A percentile compares a stretch with the other conserved stretches of the same genome.
These are phyloP conservation scores for Ettlia oleoabundans DNA, from an alignment of 139 green algal species.

Conservation along the genomic window DNA sequence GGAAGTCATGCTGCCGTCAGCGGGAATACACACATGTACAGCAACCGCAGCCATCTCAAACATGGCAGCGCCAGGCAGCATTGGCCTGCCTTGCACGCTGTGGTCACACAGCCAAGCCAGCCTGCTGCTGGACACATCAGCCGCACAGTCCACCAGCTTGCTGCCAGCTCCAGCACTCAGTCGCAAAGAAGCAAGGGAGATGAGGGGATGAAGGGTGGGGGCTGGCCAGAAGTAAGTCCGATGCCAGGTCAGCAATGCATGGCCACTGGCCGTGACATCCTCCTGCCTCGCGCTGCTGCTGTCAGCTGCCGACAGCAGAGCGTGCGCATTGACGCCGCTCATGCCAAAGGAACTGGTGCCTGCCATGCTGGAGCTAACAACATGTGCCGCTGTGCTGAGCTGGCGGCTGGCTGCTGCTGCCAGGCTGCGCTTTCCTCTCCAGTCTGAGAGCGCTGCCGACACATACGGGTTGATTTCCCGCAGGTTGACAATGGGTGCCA, in stretches of 20 bases:
- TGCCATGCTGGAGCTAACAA: neutral
- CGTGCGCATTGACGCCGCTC: conserved; percentile 55
- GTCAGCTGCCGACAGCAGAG: conserved; percentile 22
- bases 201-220: neutral
- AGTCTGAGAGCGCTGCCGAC: neutral
- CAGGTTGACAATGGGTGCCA: conserved; percentile 66
- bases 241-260: neutral
- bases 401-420: conserved; percentile 10
- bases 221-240: neutral
- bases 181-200: neutral
- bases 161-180: neutral
- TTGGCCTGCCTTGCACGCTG: conserved; percentile 42
- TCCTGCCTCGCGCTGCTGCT: neutral
- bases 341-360: conserved; percentile 53
- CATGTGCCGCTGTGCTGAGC: neutral
- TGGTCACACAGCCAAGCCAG: conserved; percentile 67
- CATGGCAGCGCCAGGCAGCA: conserved; percentile 42
- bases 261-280: neutral
- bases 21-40: neutral
- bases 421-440: neutral
- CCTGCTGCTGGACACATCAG: neutral
- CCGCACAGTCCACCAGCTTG: neutral
- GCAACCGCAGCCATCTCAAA: conserved; percentile 10
- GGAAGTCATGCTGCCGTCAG: neutral
- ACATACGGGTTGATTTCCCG: conserved; percentile 74